phyloP scores from a whole-genome alignment of 2,329 filamentous ascomycete species.

The Epichloe typhina region DNA sequence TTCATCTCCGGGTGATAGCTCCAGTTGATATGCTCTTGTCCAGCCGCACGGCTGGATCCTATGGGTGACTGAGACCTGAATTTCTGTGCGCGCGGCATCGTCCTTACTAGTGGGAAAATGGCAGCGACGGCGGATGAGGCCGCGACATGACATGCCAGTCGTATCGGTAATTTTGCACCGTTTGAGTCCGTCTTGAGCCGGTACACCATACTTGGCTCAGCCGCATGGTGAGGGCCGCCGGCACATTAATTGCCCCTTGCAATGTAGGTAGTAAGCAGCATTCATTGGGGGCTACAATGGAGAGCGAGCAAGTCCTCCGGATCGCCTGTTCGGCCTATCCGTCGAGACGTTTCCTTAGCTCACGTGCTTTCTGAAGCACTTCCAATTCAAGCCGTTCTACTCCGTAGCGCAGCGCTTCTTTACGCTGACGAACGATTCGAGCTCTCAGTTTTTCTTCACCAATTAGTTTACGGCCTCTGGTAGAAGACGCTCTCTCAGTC shows the following conservation, averaged over 20 bases:
- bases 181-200: neutral
- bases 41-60: neutral
- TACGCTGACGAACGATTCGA: constrained; percentile 60
- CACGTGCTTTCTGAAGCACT: constrained; percentile 60
- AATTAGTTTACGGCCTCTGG: constrained; percentile 31
- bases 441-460: constrained; percentile 37
- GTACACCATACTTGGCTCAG: too few relatives aligned
- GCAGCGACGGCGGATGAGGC: neutral
- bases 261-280: neutral
- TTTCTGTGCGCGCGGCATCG: neutral
- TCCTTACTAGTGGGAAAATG: neutral
- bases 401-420: constrained; percentile 74
- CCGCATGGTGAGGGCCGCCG: neutral
- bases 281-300: neutral
- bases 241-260: neutral
- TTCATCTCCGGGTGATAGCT: neutral
- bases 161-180: neutral
- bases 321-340: constrained; percentile 8
- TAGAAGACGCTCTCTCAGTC: constrained; percentile 4
- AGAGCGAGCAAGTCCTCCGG: neutral
- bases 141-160: neutral
- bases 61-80: neutral
- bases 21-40: neutral
- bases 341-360: constrained; percentile 39
- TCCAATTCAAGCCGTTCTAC: constrained; percentile 78